Conservation (phyloP, 768 basidiomycete species). For the Tulasnella sp. region DNA sequence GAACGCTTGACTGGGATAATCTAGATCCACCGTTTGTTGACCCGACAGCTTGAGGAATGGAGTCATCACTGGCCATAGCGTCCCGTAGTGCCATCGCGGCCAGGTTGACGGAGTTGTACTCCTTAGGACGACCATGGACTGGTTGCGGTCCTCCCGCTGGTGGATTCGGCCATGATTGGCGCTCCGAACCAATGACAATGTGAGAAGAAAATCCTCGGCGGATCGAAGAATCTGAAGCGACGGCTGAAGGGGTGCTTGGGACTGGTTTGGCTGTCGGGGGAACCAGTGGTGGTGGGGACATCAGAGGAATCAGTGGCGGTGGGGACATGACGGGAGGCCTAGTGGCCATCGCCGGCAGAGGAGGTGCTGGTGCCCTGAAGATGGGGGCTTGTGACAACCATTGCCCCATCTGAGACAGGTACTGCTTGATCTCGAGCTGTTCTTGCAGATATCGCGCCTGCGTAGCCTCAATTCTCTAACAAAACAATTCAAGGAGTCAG, state of each 20-base stretch:
- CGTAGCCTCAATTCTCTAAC: background rate
- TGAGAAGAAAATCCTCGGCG: background rate
- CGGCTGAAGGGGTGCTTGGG: background rate
- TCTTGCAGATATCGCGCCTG: background rate
- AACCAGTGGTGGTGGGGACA: background rate
- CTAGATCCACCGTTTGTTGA: background rate
- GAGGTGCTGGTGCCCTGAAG: background rate
- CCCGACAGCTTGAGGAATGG: background rate
- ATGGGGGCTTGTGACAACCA: background rate
- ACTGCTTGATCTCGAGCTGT: background rate
- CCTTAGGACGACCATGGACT: background rate
- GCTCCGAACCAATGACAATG: background rate
- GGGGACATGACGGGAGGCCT: background rate
- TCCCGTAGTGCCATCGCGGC: background rate
- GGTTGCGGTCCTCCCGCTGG: background rate
- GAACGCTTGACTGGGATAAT: background rate
- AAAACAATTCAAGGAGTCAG: background rate
- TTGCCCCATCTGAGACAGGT: background rate
- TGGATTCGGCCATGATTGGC: background rate
- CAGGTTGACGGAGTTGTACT: background rate
- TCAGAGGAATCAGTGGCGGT: background rate
- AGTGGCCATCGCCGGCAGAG: background rate
- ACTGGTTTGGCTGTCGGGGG: background rate
- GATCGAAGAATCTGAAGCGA: background rate
- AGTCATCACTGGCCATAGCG: background rate